Base-by-base conservation (phyloP, 305 asterid genomes). In the Fraxinus floribunda region DNA sequence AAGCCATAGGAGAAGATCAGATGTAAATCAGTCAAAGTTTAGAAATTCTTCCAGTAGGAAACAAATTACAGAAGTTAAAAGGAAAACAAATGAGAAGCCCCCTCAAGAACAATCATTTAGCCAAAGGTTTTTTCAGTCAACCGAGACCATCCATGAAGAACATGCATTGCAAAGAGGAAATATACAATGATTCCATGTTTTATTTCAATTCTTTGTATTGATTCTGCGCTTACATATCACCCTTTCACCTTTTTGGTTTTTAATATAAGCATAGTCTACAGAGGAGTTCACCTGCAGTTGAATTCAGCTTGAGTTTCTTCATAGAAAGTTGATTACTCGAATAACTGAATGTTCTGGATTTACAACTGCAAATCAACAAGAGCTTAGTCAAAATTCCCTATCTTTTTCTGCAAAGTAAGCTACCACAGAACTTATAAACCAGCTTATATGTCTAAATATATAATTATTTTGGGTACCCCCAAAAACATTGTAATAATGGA, bases 111-210 rank as follows among this genome's bases (percentile, higher is more conserved):
- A 82, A 75, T 78, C 90, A 52, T 82, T 90, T 24, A 77, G 91
- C 80, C 87, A 84, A 76, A 88, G 80, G 75, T 71, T 92, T 77
- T 86, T 90, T 78, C 85, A 83, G 22, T 84, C 90, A 86, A 78
- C 86, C 89, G 57, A 83, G 81, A 34, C 26, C 81, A 36, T 52
- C 71, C 16, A 78, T 38, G 73, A 88, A 32, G 82, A 81, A 77
- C 87, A 83, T 6, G 55, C 80, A 80, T 60, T 68, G 79, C 78
- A 78, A 70, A 64, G 84, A 89, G 75, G 84, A 80, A 79, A 38
- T 34, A 71, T 30, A 72, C 11, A 57, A 78, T n/a, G 41, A 71
- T 32, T 24, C 62, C 71, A 78, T 75, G 79, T 76, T 71, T 78
- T 81, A 41, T 13, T 57, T 57, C 68, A 57, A 18, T 77, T 66